A percentile compares a stretch with the other conserved stretches of the same genome.
Evolutionary conservation across 148 eudicot species (phyloP).

Genomic region (Suaeda aralocaspica): DNA sequence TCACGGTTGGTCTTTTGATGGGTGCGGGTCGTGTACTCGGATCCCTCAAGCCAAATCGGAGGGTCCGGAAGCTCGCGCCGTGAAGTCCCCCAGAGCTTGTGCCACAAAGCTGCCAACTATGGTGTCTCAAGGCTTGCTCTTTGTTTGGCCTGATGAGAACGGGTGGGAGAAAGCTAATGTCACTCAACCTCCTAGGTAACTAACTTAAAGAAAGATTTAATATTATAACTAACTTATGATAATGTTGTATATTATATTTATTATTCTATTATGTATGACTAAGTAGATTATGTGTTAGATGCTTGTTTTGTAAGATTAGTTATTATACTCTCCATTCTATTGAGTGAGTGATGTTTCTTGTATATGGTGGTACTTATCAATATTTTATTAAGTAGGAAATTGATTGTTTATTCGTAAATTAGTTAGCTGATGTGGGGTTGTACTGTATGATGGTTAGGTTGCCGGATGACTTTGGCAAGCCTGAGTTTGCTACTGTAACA

Average conservation of each 20-base stretch:
- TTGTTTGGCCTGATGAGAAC: conserved; percentile 99
- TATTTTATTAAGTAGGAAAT: neutral
- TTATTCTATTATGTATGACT: neutral
- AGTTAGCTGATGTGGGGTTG: conserved; percentile 9
- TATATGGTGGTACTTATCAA: neutral
- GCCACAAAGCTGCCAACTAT: conserved; percentile 77
- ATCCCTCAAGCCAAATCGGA: conserved; percentile 82
- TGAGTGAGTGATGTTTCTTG: neutral
- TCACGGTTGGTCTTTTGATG: conserved; percentile 95
- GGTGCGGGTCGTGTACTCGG: conserved; percentile 73
- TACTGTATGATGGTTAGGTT: conserved; percentile 51
- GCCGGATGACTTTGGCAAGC: conserved; percentile 91
- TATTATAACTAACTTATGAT: too few species aligned
- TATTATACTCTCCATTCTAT: neutral
- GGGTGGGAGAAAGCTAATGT: conserved; percentile 82
- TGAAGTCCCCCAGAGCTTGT: conserved; percentile 77
- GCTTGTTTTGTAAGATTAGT: conserved; percentile 2
- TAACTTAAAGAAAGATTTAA: too few species aligned
- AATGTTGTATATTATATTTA: neutral
- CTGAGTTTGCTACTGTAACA: conserved; percentile 87
- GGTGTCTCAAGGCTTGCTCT: conserved; percentile 95
- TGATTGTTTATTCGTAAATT: neutral
- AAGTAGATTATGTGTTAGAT: conserved; percentile 2
- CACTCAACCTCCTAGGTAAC: conserved; percentile 72
- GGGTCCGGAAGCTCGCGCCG: conserved; percentile 85